Evolutionary conservation across 192 early-diverging fungal genomes (phyloP), one percentile per base, ranked within the genome.

Genomic region (Helicostylum pulchrum): DNA sequence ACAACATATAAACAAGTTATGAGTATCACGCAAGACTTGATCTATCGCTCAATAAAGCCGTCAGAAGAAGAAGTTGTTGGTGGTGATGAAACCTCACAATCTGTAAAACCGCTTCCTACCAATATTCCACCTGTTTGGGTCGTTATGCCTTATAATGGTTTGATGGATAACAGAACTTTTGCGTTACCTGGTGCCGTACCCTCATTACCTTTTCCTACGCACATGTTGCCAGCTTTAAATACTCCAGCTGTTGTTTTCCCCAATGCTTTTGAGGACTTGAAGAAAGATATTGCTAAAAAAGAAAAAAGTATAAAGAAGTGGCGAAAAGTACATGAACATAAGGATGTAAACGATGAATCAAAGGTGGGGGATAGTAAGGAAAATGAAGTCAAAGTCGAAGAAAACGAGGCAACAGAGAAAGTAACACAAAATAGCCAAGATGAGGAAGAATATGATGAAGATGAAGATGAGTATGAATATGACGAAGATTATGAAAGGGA

Each of bases 61-160:
- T 39, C 57, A 11, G 39, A 43, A 26, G 57, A 21, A 15, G 36
- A 43, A 43, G 20, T 19, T 17, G 11, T 21, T 7, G 39, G 20
- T 14, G 12, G 11, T 7, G 5, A 20, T 12, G 34, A 44, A 1
- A 39, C 0, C 19, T 15, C 7, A 1, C 39, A 43, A n/a, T 45
- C 39, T 11, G 7, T 9, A 59, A 7, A 14, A 21, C 7, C 57
- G 23, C 0, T 4, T 10, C 36, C 36, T 9, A 10, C 36, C 36
- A 39, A 4, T 48, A 15, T 48, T 5, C 57, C 62, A 53, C 62
- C 62, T 54, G 8, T 64, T 7, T 64, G 62, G 62, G 34, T 64
- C 12, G 39, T 64, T 3, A 64, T 64, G 62, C 62, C 62, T 1
- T 53, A 64, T 4, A 53, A 39, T 15, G 42, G 51, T 26, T 53